Conservation (phyloP, 257 asterid genomes). For the Fraxinus cuspidata region DNA sequence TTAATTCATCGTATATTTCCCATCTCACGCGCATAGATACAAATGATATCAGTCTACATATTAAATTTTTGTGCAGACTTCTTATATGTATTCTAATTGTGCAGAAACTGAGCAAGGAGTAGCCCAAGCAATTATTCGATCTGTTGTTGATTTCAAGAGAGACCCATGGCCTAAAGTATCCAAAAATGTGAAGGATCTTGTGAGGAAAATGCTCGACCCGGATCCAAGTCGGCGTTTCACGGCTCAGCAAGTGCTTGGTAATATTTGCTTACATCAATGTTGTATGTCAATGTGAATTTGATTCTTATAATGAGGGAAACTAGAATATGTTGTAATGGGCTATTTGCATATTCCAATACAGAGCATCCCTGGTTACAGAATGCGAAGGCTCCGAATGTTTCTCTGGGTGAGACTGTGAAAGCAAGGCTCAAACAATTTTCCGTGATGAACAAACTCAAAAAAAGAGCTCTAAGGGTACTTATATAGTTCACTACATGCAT, state of each 20-base stretch:
- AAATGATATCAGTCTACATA: not conserved
- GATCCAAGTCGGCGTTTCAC: conserved; percentile 63
- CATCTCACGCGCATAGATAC: not conserved
- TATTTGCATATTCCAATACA: conserved; percentile 25
- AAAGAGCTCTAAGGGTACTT: conserved; percentile 62
- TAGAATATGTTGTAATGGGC: not conserved
- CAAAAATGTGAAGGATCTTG: conserved; percentile 76
- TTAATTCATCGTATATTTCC: not conserved
- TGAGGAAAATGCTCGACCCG: conserved; percentile 75
- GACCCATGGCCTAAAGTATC: conserved; percentile 89
- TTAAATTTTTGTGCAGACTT: not conserved
- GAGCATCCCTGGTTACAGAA: conserved; percentile 76
- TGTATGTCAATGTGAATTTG: not conserved
- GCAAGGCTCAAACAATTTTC: conserved; percentile 74
- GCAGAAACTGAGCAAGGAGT: conserved; percentile 89
- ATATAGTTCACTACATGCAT: not conserved
- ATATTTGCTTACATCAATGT: conserved; percentile 11
- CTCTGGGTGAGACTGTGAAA: conserved; percentile 74
- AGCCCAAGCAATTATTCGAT: conserved; percentile 81
- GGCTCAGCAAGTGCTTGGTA: conserved; percentile 73
- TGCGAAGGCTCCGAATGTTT: conserved; percentile 64
- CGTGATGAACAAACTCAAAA: conserved; percentile 71
- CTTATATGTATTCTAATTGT: conserved; percentile 6
- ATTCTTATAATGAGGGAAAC: not conserved
- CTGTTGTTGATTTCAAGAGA: conserved; percentile 67